Percentiles rank a stretch among this genome's conserved stretches.
These are phyloP conservation scores for Eutrema japonicum DNA, from an alignment of 345 rosid species.

Conservation along the genomic window DNA sequence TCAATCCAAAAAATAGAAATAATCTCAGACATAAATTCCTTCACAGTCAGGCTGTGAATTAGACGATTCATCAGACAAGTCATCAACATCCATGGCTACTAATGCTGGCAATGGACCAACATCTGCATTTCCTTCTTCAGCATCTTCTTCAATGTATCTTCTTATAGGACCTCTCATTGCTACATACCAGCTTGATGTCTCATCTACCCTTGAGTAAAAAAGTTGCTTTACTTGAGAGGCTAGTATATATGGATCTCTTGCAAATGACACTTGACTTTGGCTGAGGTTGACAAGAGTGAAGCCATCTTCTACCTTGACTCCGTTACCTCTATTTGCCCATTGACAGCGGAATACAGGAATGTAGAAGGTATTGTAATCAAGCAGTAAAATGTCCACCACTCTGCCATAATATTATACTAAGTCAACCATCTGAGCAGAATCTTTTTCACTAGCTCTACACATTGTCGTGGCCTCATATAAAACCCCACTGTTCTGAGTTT, in stretches of 20 bases:
- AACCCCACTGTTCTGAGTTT: background rate
- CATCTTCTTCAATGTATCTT: background rate
- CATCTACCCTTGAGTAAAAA: slow-evolving; percentile 4
- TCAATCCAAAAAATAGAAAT: too few relatives aligned
- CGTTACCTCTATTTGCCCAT: background rate
- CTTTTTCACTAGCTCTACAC: too few relatives aligned
- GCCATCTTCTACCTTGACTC: background rate
- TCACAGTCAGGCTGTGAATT: too few relatives aligned
- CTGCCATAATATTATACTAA: too few relatives aligned
- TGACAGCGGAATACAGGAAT: background rate
- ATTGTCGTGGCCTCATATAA: too few relatives aligned
- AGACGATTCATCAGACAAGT: too few relatives aligned
- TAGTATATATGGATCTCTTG: background rate
- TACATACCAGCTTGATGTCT: background rate
- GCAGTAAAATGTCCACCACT: background rate
- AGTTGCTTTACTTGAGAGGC: slow-evolving; percentile 3
- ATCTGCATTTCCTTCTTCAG: background rate
- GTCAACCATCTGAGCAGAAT: too few relatives aligned
- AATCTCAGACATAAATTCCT: too few relatives aligned
- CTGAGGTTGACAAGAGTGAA: slow-evolving; percentile 11
- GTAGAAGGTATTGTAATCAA: background rate
- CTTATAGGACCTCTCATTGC: background rate
- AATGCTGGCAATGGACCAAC: background rate
- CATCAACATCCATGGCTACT: too few relatives aligned
- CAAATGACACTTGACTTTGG: slow-evolving; percentile 2